phyloP scores from a whole-genome alignment of 257 asterid species.

The Solanum peruvianum region DNA sequence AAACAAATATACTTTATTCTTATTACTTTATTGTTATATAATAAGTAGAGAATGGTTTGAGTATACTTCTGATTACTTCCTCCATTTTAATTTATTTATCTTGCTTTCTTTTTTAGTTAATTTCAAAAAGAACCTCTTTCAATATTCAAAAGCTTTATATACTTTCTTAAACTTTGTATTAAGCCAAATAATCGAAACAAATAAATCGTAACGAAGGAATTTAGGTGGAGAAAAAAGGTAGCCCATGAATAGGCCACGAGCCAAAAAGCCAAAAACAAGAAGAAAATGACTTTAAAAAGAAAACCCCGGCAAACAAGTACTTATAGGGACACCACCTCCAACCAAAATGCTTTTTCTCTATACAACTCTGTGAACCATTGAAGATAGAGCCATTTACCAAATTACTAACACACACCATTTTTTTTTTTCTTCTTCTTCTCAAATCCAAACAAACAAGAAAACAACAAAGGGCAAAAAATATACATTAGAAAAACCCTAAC shows the following conservation, averaged over 20 bases:
- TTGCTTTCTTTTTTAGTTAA: neutral
- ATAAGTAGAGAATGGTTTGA: neutral
- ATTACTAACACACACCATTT: neutral
- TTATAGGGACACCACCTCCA: conserved; percentile 4
- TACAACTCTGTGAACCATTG: neutral
- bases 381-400: neutral
- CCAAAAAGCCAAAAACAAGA: conserved; percentile 26
- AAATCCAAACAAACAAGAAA: conserved; percentile 23
- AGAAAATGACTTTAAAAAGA: conserved; percentile 13
- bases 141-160: neutral
- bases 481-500: neutral
- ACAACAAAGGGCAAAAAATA: conserved; percentile 11
- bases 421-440: neutral
- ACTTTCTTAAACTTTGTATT: too few species aligned
- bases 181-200: neutral
- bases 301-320: conserved; percentile 13
- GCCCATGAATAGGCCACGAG: conserved; percentile 25
- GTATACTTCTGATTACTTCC: neutral
- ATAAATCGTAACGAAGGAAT: neutral
- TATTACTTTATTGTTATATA: neutral
- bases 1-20: neutral
- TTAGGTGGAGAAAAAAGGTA: neutral
- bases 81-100: neutral
- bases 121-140: neutral
- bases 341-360: conserved; percentile 21